These are phyloP conservation scores for Phaeosphaeriaceae sp. DNA, from an alignment of 2,329 filamentous ascomycete species.

Conservation along the genomic window DNA sequence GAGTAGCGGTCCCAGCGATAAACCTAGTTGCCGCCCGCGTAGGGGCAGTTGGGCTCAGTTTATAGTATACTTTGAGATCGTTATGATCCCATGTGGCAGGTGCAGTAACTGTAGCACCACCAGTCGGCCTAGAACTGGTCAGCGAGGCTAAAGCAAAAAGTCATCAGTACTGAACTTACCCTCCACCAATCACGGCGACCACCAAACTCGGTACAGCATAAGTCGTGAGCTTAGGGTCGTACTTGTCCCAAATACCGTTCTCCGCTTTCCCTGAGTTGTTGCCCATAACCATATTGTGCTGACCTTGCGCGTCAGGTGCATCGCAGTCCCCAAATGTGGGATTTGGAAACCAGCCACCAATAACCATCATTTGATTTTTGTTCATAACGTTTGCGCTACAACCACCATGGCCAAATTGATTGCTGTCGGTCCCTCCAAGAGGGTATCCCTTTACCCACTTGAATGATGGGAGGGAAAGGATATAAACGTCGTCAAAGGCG, in stretches of 20 bases:
- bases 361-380: constrained; percentile 66
- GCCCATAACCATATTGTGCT: constrained; percentile 63
- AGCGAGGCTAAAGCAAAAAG: constrained; percentile 28
- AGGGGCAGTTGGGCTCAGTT: constrained; percentile 55
- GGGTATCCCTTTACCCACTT: constrained; percentile 66
- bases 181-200: constrained; percentile 54
- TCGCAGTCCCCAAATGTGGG: constrained; percentile 60
- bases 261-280: constrained; percentile 52
- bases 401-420: constrained; percentile 59
- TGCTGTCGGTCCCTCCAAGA: constrained; percentile 45
- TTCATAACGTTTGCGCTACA: constrained; percentile 64
- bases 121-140: constrained; percentile 47
- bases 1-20: constrained; percentile 36
- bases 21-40: constrained; percentile 60
- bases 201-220: constrained; percentile 64
- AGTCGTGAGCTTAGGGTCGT: constrained; percentile 55
- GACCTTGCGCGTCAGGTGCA: constrained; percentile 59
- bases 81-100: constrained; percentile 59
- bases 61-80: constrained; percentile 63
- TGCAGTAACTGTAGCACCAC: constrained; percentile 60
- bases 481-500: constrained; percentile 68
- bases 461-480: constrained; percentile 67
- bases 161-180: constrained; percentile 29
- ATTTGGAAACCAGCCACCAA: constrained; percentile 62
- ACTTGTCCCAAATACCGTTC: constrained; percentile 59